These are phyloP conservation scores for Sporothrix pallida DNA, from an alignment of 2,329 filamentous ascomycete genomes.

Conservation along the genomic window DNA sequence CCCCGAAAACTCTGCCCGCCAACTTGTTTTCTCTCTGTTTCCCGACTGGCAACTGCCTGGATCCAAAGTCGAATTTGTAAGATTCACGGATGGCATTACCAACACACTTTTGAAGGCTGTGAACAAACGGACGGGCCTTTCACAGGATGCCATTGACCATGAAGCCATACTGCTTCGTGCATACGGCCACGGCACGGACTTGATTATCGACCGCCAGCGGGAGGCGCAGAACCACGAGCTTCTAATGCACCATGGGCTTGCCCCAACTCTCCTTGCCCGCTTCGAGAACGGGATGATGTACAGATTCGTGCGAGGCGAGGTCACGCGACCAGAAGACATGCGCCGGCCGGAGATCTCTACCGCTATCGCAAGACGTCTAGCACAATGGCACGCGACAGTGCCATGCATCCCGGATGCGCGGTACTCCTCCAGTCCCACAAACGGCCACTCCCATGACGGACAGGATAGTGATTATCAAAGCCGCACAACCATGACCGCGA, in stretches of 20 bases:
- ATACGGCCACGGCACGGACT: slow-evolving; percentile 91
- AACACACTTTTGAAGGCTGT: slow-evolving; percentile 87
- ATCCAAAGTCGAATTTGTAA: slow-evolving; percentile 71
- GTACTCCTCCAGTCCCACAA: slow-evolving; percentile 29
- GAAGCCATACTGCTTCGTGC: slow-evolving; percentile 89
- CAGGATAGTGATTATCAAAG: slow-evolving; percentile 42
- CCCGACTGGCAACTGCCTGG: slow-evolving; percentile 73
- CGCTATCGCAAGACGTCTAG: slow-evolving; percentile 82
- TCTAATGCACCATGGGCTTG: slow-evolving; percentile 80
- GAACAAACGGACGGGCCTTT: slow-evolving; percentile 69
- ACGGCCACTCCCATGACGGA: slow-evolving; percentile 38
- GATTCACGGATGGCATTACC: slow-evolving; percentile 97
- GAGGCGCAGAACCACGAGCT: slow-evolving; percentile 81
- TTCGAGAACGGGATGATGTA: slow-evolving; percentile 98
- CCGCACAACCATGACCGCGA: slow-evolving; percentile 16
- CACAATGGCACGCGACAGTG: slow-evolving; percentile 86
- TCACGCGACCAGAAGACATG: slow-evolving; percentile 81
- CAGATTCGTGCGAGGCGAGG: slow-evolving; percentile 81
- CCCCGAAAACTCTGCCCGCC: slow-evolving; percentile 77
- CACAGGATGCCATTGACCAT: slow-evolving; percentile 77
- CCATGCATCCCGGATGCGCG: slow-evolving; percentile 57
- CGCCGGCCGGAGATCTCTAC: slow-evolving; percentile 76
- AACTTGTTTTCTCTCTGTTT: slow-evolving; percentile 77
- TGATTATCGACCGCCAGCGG: slow-evolving; percentile 94
- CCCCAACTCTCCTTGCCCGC: slow-evolving; percentile 83